phyloP scores from a whole-genome alignment of 2,329 filamentous ascomycete genomes.

The Botrytis galanthina region DNA sequence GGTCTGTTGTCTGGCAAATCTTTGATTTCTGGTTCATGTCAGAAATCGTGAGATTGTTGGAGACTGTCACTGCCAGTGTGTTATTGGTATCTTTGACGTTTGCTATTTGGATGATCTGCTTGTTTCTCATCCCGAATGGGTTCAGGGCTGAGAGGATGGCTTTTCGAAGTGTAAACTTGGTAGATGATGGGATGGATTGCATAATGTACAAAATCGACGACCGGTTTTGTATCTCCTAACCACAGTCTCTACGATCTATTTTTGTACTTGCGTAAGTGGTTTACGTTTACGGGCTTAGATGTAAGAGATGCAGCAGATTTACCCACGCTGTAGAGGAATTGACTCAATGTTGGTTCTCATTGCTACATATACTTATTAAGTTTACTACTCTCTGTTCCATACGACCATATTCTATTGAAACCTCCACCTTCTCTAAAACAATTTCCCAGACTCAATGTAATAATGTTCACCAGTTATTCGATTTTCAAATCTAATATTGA shows the following conservation, averaged over 20 bases:
- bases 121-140: background rate
- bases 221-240: background rate
- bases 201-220: background rate
- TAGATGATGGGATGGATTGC: background rate
- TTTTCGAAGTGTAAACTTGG: background rate
- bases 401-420: background rate
- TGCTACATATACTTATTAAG: background rate
- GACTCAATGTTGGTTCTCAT: background rate
- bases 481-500: too few relatives aligned
- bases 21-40: background rate
- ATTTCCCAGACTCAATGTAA: too few relatives aligned
- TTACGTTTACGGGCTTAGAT: too few relatives aligned
- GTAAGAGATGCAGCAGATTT: background rate
- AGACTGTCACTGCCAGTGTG: background rate
- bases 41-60: background rate
- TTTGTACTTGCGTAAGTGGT: background rate
- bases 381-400: accelerated
- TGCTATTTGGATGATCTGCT: background rate
- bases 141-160: background rate
- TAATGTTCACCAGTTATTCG: too few relatives aligned
- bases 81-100: background rate
- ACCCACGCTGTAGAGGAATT: background rate
- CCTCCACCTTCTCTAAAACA: too few relatives aligned
- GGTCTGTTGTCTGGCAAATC: background rate
- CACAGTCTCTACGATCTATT: background rate